These are phyloP conservation scores for Zalaria obscura DNA, from an alignment of 2,329 filamentous ascomycete species.

Conservation along the genomic window DNA sequence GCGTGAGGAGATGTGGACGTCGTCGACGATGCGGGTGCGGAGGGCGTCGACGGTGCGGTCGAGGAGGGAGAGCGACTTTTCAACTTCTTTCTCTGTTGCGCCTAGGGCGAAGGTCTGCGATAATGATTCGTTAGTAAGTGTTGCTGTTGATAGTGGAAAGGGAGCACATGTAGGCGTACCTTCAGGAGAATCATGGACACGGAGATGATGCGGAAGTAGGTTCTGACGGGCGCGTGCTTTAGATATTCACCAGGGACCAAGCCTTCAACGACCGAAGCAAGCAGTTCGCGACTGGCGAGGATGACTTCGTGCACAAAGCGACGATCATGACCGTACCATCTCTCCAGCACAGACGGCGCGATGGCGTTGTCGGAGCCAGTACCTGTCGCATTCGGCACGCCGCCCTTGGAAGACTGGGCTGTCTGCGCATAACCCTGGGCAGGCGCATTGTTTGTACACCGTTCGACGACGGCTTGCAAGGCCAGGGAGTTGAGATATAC, in stretches of 20 bases:
- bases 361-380: slow-evolving; percentile 24
- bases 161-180: slow-evolving; percentile 17
- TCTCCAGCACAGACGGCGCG: slow-evolving; percentile 28
- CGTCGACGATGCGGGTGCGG: slow-evolving; percentile 66
- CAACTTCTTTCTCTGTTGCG: slow-evolving; percentile 63
- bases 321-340: slow-evolving; percentile 44
- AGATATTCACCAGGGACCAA: slow-evolving; percentile 61
- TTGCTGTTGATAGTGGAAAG: not conserved
- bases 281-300: slow-evolving; percentile 61
- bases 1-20: slow-evolving; percentile 71
- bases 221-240: slow-evolving; percentile 69
- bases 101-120: slow-evolving; percentile 70
- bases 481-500: slow-evolving; percentile 92
- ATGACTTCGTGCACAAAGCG: slow-evolving; percentile 57
- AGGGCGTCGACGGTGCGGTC: slow-evolving; percentile 61
- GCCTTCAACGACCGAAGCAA: slow-evolving; percentile 63
- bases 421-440: slow-evolving; percentile 17
- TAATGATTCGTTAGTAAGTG: not conserved
- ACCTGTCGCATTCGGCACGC: slow-evolving; percentile 7
- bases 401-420: slow-evolving; percentile 1
- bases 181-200: slow-evolving; percentile 75
- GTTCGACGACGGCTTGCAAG: slow-evolving; percentile 85
- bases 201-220: slow-evolving; percentile 75
- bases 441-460: slow-evolving; percentile 52
- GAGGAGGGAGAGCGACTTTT: slow-evolving; percentile 60